Conservation (phyloP, 495 filamentous ascomycete species). For the Acidomyces sp. region DNA sequence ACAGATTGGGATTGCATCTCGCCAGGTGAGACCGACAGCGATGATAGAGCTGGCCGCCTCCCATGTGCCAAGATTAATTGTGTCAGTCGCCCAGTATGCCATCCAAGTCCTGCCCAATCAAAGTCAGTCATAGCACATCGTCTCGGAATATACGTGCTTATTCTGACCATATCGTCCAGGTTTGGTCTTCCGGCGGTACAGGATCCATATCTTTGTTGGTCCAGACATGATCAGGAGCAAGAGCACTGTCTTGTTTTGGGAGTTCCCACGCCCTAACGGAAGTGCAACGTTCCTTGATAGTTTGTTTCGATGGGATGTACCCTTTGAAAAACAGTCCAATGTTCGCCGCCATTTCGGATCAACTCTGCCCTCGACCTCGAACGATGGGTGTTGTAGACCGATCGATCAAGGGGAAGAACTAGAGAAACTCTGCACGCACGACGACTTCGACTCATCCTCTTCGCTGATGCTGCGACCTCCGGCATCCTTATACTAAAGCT, state of each 20-base stretch:
- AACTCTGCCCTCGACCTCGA: conserved; percentile 4
- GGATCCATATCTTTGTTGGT: conserved; percentile 11
- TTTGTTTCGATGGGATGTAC: conserved; percentile 8
- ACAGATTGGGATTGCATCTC: conserved; percentile 30
- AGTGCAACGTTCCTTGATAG: conserved; percentile 29
- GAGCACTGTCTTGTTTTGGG: conserved; percentile 36
- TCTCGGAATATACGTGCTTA: too few relatives aligned
- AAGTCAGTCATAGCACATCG: too few relatives aligned
- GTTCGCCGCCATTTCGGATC: neutral
- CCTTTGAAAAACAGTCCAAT: neutral
- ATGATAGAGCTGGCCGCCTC: conserved; percentile 28
- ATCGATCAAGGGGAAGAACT: too few relatives aligned
- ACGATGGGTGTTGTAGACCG: too few relatives aligned
- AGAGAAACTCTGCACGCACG: too few relatives aligned
- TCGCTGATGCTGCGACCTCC: too few relatives aligned
- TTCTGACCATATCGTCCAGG: conserved; percentile 30
- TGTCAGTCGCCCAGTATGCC: conserved; percentile 13
- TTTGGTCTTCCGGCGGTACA: conserved; percentile 36
- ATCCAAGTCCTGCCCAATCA: too few relatives aligned
- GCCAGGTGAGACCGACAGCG: conserved; percentile 39
- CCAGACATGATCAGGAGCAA: conserved; percentile 37
- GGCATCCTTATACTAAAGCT: too few relatives aligned
- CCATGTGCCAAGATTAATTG: conserved; percentile 14
- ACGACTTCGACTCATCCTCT: too few relatives aligned
- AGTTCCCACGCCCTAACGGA: conserved; percentile 35